These are phyloP conservation scores for Lachnellula subtilissima DNA, from an alignment of 2,329 filamentous ascomycete genomes.

Conservation along the genomic window DNA sequence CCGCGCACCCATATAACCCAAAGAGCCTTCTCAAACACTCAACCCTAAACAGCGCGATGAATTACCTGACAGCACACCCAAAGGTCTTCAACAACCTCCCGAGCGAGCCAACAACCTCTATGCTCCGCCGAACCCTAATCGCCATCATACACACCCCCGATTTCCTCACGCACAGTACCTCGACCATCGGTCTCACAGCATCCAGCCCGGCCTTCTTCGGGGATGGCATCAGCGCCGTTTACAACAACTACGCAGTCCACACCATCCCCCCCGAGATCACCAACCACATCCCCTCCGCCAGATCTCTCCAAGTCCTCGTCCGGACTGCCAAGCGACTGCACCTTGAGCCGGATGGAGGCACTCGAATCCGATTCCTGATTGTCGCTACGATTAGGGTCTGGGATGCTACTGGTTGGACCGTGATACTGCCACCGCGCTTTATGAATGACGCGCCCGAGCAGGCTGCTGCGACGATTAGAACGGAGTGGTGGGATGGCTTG, in stretches of 20 bases:
- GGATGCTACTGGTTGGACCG: neutral
- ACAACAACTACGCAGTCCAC: neutral
- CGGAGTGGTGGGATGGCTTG: neutral
- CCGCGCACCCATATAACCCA: too few relatives aligned
- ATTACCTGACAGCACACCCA: too few relatives aligned
- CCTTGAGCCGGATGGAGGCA: neutral
- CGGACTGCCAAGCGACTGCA: neutral
- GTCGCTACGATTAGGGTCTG: neutral
- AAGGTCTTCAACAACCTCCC: too few relatives aligned
- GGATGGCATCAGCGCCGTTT: neutral
- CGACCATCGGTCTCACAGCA: too few relatives aligned
- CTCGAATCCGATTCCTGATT: neutral
- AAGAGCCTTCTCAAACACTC: too few relatives aligned
- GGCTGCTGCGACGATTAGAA: neutral
- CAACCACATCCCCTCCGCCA: neutral
- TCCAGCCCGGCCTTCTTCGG: neutral
- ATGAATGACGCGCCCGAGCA: neutral
- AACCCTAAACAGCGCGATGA: too few relatives aligned
- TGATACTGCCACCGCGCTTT: neutral
- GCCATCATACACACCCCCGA: too few relatives aligned
- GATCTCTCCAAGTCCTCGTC: neutral
- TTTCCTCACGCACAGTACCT: too few relatives aligned
- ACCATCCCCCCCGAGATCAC: neutral
- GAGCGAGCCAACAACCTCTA: too few relatives aligned
- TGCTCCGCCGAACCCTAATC: too few relatives aligned